Base-by-base conservation (phyloP, 345 rosid genomes). In the Eucalyptus melliodora region DNA sequence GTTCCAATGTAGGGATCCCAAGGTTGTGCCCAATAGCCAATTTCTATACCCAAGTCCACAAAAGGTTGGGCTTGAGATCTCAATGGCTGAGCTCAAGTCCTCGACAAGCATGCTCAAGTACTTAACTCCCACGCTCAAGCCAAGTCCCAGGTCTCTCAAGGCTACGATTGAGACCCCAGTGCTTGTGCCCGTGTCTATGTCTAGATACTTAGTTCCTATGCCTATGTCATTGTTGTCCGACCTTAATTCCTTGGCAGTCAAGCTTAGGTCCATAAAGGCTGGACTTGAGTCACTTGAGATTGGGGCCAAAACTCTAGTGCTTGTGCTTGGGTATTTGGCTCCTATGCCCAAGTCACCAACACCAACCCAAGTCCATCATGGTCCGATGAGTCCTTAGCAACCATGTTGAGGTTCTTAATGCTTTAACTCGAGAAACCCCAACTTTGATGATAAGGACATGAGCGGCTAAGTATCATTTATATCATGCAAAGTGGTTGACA, bases 391-490 rank as follows among this genome's bases (percentile, higher is more conserved):
- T 34, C 45, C 45, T 8, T 40, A 6, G 2, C 14, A 13, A 14
- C 8, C 26, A 19, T 9, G 30, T 24, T 40, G 5, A 11, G 27
- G 47, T 77, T 77, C 9, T 24, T 44, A 6, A 19, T 77, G 27
- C 24, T 17, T 40, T 40, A 40, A 40, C 15, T 7, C 0, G 2
- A 77, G 82, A 72, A 37, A 72, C 27, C 82, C 45, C 10, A 10
- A 4, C 26, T 37, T 2, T 2, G 1, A 72, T 37, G 27, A 72
- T 10, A 2, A 12, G 8, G 45, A 37, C 9, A 1, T 4, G 1
- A 40, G 47, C 1, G 0, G 9, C 0, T 0, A 4, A 0, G 44
- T 6, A 19, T 34, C 45, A 3, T 42, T 72, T 72, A 8, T 19
- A 72, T 40, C 85, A 40, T 1, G 2, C 3, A 0, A 21, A 21